phyloP scores from a whole-genome alignment of 1,284 basidiomycete genomes.

The Paramarasmius palmivorus region DNA sequence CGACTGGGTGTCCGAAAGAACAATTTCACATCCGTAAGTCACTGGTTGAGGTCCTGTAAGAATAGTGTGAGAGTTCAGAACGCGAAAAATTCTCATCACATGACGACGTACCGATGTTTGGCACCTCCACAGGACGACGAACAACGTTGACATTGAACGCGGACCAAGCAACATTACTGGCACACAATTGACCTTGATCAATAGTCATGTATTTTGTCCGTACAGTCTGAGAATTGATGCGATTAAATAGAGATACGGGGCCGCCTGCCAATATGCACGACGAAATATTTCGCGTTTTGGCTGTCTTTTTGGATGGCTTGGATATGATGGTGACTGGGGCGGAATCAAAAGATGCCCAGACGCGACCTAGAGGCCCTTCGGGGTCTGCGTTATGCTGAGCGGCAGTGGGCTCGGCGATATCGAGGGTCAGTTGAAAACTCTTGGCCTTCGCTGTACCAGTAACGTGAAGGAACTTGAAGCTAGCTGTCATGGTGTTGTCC shows the following conservation, averaged over 20 bases:
- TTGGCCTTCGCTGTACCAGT: conserved; percentile 88
- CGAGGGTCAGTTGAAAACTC: conserved; percentile 83
- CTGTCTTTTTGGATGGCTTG: conserved; percentile 96
- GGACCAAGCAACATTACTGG: conserved; percentile 87
- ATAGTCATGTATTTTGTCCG: conserved; percentile 96
- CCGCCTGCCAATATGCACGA: conserved; percentile 89
- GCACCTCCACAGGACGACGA: conserved; percentile 59
- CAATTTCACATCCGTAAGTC: conserved; percentile 89
- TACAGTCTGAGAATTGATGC: conserved; percentile 96
- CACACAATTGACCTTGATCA: conserved; percentile 81
- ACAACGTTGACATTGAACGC: conserved; percentile 92
- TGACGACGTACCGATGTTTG: conserved; percentile 53
- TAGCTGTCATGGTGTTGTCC: conserved; percentile 79
- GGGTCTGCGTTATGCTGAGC: conserved; percentile 49
- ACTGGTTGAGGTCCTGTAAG: conserved; percentile 74
- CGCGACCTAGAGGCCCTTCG: conserved; percentile 57
- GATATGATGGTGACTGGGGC: conserved; percentile 93
- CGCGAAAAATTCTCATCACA: conserved; percentile 46
- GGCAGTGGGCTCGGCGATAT: conserved; percentile 71
- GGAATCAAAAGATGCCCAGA: conserved; percentile 92
- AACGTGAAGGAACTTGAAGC: conserved; percentile 90
- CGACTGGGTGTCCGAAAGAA: conserved; percentile 81
- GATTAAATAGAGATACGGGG: conserved; percentile 93
- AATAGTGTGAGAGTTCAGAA: conserved; percentile 37
- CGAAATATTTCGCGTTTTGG: conserved; percentile 91